phyloP scores from a whole-genome alignment of 331 rosid species.

The Malus hybrid region DNA sequence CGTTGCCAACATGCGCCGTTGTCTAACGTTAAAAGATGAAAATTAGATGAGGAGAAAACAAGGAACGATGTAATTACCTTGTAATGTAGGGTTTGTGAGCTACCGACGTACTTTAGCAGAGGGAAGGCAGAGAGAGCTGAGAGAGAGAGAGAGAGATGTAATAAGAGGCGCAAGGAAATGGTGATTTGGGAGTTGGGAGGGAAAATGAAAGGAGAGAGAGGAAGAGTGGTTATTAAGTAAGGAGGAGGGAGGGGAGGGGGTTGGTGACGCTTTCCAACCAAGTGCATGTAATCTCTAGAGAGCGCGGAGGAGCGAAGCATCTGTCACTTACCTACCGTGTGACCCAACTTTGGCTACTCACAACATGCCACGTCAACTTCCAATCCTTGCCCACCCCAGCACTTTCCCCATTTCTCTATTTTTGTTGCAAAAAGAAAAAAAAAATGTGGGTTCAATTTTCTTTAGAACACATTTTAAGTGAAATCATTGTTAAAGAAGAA shows the following conservation, averaged over 20 bases:
- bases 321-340: neutral
- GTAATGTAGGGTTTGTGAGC: neutral
- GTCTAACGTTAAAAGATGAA: too few relatives aligned
- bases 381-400: neutral
- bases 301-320: neutral
- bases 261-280: too few relatives aligned
- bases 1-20: neutral
- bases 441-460: neutral
- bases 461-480: too few relatives aligned
- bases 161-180: neutral
- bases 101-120: neutral
- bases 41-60: neutral
- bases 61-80: neutral
- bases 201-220: neutral
- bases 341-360: neutral
- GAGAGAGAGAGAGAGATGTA: neutral
- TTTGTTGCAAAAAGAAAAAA: neutral
- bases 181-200: neutral
- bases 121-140: neutral
- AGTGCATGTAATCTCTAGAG: too few relatives aligned
- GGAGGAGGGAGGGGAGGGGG: too few relatives aligned
- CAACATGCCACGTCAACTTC: neutral
- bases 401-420: neutral
- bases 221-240: neutral
- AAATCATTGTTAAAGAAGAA: rapidly evolving